Percentiles rank a stretch among this genome's conserved stretches.
These are phyloP conservation scores for Fimicolochytrium jonesii DNA, from an alignment of 192 early-diverging fungal species.

Conservation along the genomic window DNA sequence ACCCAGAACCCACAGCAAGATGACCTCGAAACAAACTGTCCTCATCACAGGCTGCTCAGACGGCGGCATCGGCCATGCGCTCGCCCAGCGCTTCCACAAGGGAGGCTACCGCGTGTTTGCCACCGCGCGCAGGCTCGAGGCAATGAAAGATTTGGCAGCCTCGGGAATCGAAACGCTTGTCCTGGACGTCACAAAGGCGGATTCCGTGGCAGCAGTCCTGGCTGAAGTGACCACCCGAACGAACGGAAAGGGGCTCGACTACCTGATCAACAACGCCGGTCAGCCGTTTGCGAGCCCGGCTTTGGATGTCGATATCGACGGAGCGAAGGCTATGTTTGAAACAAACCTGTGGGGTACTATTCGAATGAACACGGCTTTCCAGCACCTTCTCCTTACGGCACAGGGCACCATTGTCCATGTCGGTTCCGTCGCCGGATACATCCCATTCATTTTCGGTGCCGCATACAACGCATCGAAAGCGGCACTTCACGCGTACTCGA, in stretches of 20 bases:
- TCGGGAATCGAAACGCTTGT: conserved; percentile 1
- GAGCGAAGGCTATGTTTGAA: background rate
- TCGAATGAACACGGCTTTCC: conserved; percentile 2
- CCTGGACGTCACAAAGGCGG: background rate
- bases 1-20: too few relatives aligned
- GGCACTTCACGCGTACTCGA: conserved; percentile 6
- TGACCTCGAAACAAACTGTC: background rate
- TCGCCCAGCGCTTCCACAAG: background rate
- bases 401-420: conserved; percentile 7
- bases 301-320: background rate
- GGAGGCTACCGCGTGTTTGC: conserved; percentile 7
- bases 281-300: background rate
- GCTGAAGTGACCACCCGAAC: background rate
- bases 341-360: conserved; percentile 2
- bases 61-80: conserved; percentile 9
- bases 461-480: conserved; percentile 5
- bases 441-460: conserved; percentile 4
- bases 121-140: background rate
- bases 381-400: background rate
- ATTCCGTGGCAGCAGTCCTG: background rate
- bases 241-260: background rate
- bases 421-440: background rate
- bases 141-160: background rate
- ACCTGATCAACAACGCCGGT: conserved; percentile 8
- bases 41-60: conserved; percentile 11